A percentile compares a stretch with the other conserved stretches of the same genome.
phyloP scores from a whole-genome alignment of 1,139 yeast species.

The Zygosaccharomyces sapae region DNA sequence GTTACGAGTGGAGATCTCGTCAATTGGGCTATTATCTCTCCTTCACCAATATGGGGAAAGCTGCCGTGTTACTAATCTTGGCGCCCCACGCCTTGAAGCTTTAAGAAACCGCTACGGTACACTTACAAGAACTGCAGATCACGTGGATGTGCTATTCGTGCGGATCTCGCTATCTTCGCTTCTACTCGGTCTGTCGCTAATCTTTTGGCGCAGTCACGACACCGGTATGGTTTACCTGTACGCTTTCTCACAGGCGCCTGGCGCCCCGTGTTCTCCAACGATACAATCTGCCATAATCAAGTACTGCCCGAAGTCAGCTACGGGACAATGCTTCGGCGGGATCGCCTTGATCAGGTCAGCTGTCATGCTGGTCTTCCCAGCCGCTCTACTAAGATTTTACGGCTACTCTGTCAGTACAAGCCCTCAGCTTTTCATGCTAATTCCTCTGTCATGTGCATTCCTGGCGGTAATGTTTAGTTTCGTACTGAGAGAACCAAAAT shows the following conservation, averaged over 20 bases:
- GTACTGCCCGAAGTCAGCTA: conserved; percentile 43
- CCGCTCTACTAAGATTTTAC: conserved; percentile 42
- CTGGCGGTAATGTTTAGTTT: conserved; percentile 21
- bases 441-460: conserved; percentile 27
- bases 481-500: conserved; percentile 14
- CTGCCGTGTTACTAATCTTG: conserved; percentile 41
- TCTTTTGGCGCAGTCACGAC: conserved; percentile 15
- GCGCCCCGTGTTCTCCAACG: conserved; percentile 42
- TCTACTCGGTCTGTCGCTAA: conserved; percentile 20
- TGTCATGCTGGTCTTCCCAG: conserved; percentile 41
- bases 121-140: conserved; percentile 43
- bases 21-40: conserved; percentile 61
- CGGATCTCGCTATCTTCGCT: conserved; percentile 43
- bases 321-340: conserved; percentile 55
- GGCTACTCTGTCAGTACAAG: conserved; percentile 36
- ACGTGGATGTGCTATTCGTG: conserved; percentile 49
- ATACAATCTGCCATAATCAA: conserved; percentile 46
- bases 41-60: conserved; percentile 46
- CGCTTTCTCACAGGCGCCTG: conserved; percentile 40
- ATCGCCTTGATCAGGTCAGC: conserved; percentile 45
- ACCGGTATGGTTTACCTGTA: conserved; percentile 17
- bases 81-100: conserved; percentile 43
- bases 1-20: conserved; percentile 56
- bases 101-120: conserved; percentile 35
- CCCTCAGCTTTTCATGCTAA: conserved; percentile 35